Percentiles rank a stretch among this genome's conserved stretches.
phyloP scores from a whole-genome alignment of 768 basidiomycete species.

The Pulveroboletus sp. region DNA sequence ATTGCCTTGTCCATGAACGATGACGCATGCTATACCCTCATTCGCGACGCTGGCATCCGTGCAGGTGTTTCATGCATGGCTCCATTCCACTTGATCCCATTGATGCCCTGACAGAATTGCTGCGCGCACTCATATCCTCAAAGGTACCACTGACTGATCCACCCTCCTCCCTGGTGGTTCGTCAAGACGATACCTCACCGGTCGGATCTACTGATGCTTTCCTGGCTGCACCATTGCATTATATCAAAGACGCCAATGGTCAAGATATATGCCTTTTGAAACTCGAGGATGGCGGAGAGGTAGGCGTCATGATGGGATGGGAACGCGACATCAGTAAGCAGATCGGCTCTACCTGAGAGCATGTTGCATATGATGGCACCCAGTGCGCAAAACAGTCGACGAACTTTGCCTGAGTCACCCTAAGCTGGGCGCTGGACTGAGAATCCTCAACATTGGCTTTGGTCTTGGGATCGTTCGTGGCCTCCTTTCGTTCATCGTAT shows the following conservation, averaged over 20 bases:
- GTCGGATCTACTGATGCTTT: conserved; percentile 65
- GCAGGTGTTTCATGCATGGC: conserved; percentile 52
- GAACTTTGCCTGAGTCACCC: conserved; percentile 54
- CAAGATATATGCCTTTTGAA: conserved; percentile 79
- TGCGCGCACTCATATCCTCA: conserved; percentile 60
- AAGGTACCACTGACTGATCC: conserved; percentile 29
- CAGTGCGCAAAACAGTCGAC: conserved; percentile 76
- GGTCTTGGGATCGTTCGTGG: conserved; percentile 81
- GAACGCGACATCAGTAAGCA: conserved; percentile 70
- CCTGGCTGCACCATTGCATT: conserved; percentile 65
- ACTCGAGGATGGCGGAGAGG: conserved; percentile 60
- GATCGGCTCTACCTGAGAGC: conserved; percentile 11
- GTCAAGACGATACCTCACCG: conserved; percentile 50
- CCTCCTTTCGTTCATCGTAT: background rate
- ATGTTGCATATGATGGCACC: conserved; percentile 17
- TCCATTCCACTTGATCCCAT: conserved; percentile 2
- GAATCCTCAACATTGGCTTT: conserved; percentile 87
- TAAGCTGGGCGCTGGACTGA: conserved; percentile 44
- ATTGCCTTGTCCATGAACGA: conserved; percentile 86
- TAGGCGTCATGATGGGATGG: conserved; percentile 99
- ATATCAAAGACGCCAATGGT: conserved; percentile 62
- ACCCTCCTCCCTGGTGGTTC: conserved; percentile 39
- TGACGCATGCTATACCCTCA: conserved; percentile 62
- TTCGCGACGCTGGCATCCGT: conserved; percentile 91
- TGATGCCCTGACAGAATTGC: conserved; percentile 49